phyloP scores from a whole-genome alignment of 225 moss, liverwort and hornwort genomes.

The Marchantia paleacea region DNA sequence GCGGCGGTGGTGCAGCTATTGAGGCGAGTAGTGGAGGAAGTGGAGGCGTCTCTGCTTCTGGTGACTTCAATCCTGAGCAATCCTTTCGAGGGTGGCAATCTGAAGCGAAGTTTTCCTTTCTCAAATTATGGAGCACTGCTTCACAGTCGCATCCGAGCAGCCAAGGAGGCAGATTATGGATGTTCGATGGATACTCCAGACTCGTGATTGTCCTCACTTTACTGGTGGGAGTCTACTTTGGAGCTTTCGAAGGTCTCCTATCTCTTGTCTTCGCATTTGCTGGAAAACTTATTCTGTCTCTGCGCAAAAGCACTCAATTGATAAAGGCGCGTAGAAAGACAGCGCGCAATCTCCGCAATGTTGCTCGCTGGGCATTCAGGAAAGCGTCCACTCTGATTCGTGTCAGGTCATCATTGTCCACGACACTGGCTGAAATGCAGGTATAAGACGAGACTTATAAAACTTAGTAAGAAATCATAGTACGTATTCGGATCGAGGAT shows the following conservation, averaged over 20 bases:
- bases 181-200: conserved; percentile 23
- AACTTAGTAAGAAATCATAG: too few relatives aligned
- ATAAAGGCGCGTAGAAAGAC: conserved; percentile 13
- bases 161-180: not conserved
- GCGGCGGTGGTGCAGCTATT: not conserved
- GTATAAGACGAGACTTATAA: not conserved
- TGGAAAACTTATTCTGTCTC: conserved; percentile 22
- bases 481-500: too few relatives aligned
- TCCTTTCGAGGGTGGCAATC: conserved; percentile 18
- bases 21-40: conserved; percentile 11
- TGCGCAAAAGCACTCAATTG: conserved; percentile 14
- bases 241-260: conserved; percentile 31
- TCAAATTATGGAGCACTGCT: conserved; percentile 12
- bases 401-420: conserved; percentile 5
- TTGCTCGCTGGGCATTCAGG: conserved; percentile 8
- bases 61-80: conserved; percentile 13
- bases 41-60: conserved; percentile 18
- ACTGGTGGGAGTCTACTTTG: conserved; percentile 31
- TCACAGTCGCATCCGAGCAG: not conserved
- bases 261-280: conserved; percentile 27
- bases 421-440: conserved; percentile 22
- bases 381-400: conserved; percentile 19
- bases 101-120: not conserved
- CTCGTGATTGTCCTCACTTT: conserved; percentile 24
- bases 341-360: conserved; percentile 14